A percentile compares a stretch with the other conserved stretches of the same genome.
Conservation (phyloP, 148 eudicot genomes). For the Cornus controversa region DNA sequence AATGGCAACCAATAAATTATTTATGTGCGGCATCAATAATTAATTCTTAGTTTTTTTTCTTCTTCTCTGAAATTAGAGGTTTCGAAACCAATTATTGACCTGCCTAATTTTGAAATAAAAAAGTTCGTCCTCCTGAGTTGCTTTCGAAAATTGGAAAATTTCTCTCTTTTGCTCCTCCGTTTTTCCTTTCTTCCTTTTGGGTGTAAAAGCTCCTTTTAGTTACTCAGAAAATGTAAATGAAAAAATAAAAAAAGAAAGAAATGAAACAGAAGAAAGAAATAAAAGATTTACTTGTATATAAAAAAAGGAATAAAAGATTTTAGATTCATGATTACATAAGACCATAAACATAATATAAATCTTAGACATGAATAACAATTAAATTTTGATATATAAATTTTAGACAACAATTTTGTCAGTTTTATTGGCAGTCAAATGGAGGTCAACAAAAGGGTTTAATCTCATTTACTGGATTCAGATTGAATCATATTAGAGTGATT, state of each 20-base stretch:
- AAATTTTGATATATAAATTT: too few species aligned
- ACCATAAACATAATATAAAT: neutral
- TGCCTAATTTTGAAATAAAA: neutral
- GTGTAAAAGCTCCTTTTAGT: neutral
- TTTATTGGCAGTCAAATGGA: neutral
- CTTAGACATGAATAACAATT: too few species aligned
- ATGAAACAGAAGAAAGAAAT: too few species aligned
- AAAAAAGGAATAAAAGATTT: too few species aligned
- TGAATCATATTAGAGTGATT: too few species aligned
- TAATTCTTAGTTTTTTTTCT: neutral
- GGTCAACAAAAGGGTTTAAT: neutral
- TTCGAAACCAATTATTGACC: neutral
- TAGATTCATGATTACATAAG: neutral
- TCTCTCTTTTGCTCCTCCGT: neutral
- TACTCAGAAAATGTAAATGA: neutral
- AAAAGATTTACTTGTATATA: too few species aligned
- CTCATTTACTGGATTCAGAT: too few species aligned
- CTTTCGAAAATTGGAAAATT: neutral
- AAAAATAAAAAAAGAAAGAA: neutral
- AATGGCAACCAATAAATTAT: neutral
- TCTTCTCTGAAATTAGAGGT: neutral
- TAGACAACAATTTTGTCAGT: neutral
- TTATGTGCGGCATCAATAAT: neutral
- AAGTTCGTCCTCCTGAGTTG: neutral
- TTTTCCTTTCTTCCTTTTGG: neutral